Conservation (phyloP, 371 early-diverging fungal genomes). For the Mucor plumbeus region DNA sequence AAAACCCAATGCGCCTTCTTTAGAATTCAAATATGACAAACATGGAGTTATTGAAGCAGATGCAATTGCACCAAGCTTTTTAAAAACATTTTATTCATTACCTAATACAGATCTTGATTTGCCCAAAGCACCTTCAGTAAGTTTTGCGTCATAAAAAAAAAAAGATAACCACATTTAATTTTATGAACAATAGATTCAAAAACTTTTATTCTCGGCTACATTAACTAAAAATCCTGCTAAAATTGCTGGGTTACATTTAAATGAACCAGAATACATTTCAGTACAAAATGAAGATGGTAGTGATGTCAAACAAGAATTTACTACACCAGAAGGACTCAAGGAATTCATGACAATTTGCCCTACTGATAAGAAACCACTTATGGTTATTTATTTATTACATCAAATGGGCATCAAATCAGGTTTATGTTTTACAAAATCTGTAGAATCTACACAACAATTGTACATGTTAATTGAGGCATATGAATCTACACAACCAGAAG, state of each 20-base stretch:
- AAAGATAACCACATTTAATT: too few species aligned
- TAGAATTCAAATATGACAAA: constrained; percentile 33
- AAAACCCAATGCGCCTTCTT: neutral
- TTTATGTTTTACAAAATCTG: constrained; percentile 88
- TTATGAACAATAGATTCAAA: constrained; percentile 60
- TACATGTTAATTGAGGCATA: constrained; percentile 70
- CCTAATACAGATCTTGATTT: constrained; percentile 60
- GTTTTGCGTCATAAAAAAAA: neutral
- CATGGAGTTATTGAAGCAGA: constrained; percentile 56
- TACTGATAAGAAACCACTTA: constrained; percentile 73
- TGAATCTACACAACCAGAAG: constrained; percentile 38
- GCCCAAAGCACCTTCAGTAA: constrained; percentile 58
- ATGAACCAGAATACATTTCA: constrained; percentile 75
- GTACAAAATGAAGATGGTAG: constrained; percentile 57
- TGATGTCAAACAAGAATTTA: constrained; percentile 52
- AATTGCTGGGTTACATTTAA: constrained; percentile 82
- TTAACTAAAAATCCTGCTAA: constrained; percentile 93
- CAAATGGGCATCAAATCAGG: constrained; percentile 67
- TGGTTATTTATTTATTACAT: constrained; percentile 79
- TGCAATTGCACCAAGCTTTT: constrained; percentile 60
- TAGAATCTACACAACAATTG: constrained; percentile 84
- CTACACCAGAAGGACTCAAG: constrained; percentile 68
- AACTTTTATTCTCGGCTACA: constrained; percentile 94
- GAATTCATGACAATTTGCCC: constrained; percentile 73
- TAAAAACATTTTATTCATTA: constrained; percentile 47